phyloP scores from a whole-genome alignment of 2,329 filamentous ascomycete species.

The Calonectria fujianensis region DNA sequence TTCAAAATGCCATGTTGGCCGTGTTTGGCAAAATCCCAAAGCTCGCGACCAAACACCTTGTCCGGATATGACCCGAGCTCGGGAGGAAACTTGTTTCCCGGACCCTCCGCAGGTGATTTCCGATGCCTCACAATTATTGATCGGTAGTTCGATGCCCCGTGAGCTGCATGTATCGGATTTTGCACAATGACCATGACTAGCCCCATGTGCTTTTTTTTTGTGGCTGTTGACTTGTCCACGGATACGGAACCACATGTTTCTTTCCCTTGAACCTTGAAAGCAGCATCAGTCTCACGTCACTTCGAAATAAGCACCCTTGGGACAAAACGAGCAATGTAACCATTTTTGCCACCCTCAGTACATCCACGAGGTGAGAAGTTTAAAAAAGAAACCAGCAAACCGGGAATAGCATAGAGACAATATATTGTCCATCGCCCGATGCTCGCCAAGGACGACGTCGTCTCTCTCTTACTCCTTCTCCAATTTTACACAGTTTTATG shows the following conservation, averaged over 20 bases:
- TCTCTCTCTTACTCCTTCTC: conserved; percentile 41
- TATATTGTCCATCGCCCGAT: conserved; percentile 42
- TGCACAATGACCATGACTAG: conserved; percentile 21
- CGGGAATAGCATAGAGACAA: conserved; percentile 21
- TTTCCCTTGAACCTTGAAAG: conserved; percentile 11
- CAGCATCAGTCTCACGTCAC: conserved; percentile 49
- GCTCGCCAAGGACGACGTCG: conserved; percentile 40
- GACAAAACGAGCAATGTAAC: conserved; percentile 16
- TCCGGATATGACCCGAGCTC: background rate
- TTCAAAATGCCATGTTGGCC: background rate
- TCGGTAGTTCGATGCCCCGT: background rate
- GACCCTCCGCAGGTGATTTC: conserved; percentile 1
- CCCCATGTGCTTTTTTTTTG: conserved; percentile 10
- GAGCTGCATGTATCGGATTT: conserved; percentile 21
- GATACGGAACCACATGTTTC: background rate
- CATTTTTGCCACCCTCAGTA: background rate
- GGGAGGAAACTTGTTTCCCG: conserved; percentile 1
- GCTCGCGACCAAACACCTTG: background rate
- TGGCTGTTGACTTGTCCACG: conserved; percentile 3
- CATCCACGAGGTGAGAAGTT: conserved; percentile 12
- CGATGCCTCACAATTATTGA: conserved; percentile 12
- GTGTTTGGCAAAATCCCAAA: background rate
- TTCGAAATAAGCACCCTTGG: conserved; percentile 30
- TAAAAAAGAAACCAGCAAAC: background rate
- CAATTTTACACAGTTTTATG: conserved; percentile 43